phyloP scores from a whole-genome alignment of 2,329 filamentous ascomycete species.

The Aureobasidium namibiae region DNA sequence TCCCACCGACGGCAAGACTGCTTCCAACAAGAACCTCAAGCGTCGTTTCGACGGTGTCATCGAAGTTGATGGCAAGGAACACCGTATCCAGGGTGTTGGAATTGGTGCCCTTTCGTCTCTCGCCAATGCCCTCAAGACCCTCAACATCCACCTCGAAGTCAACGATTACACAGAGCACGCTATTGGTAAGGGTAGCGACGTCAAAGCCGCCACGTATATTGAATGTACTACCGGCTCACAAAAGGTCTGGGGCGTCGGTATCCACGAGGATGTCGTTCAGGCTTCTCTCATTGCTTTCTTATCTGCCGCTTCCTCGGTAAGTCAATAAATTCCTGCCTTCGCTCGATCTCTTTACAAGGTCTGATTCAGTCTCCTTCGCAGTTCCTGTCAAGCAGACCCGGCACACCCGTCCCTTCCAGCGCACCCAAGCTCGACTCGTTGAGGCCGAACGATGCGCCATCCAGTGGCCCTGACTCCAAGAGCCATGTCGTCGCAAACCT shows the following conservation, averaged over 20 bases:
- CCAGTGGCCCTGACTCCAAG: slow-evolving; percentile 23
- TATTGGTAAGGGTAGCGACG: slow-evolving; percentile 67
- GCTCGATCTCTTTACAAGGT: background rate
- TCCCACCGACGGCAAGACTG: slow-evolving; percentile 58
- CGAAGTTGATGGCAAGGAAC: slow-evolving; percentile 71
- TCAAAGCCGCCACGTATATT: slow-evolving; percentile 93
- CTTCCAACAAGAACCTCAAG: slow-evolving; percentile 68
- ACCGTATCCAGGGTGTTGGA: slow-evolving; percentile 68
- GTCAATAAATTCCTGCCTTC: slow-evolving; percentile 28
- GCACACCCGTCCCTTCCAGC: slow-evolving; percentile 58
- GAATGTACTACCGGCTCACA: slow-evolving; percentile 67
- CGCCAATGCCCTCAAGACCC: slow-evolving; percentile 66
- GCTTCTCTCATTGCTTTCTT: slow-evolving; percentile 79
- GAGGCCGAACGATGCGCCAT: slow-evolving; percentile 23
- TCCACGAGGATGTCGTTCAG: slow-evolving; percentile 88
- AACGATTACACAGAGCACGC: slow-evolving; percentile 95
- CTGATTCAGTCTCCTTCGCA: slow-evolving; percentile 28
- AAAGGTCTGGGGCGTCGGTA: slow-evolving; percentile 82
- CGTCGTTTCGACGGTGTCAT: slow-evolving; percentile 81
- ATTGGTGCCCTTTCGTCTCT: slow-evolving; percentile 88
- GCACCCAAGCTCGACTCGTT: slow-evolving; percentile 38
- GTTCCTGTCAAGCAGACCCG: slow-evolving; percentile 65
- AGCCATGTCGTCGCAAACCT: slow-evolving; percentile 24
- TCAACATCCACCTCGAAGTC: slow-evolving; percentile 84
- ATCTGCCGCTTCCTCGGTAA: slow-evolving; percentile 76